Percentiles rank a stretch among this genome's conserved stretches.
These are phyloP conservation scores for Mycena epipterygia DNA, from an alignment of 768 basidiomycete species.

Conservation along the genomic window DNA sequence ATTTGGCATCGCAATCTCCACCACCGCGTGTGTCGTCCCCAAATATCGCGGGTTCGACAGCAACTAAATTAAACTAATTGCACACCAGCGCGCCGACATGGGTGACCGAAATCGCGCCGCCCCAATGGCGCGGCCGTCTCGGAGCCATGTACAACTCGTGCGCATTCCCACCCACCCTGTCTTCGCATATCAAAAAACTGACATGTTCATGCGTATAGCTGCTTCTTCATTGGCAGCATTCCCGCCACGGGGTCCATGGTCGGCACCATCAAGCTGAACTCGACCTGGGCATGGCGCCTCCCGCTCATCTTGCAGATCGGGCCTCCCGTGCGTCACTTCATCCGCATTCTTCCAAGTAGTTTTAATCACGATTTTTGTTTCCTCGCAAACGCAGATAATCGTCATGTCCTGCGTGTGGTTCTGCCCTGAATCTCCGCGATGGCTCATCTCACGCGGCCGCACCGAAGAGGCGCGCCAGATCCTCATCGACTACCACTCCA, in stretches of 20 bases:
- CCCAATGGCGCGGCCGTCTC: constrained; percentile 49
- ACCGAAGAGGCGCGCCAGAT: constrained; percentile 48
- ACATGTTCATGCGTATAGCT: neutral
- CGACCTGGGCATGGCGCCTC: constrained; percentile 72
- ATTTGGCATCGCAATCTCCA: constrained; percentile 61
- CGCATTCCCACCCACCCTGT: constrained; percentile 50
- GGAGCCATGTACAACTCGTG: constrained; percentile 65
- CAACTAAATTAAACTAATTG: neutral
- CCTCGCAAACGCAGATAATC: constrained; percentile 39
- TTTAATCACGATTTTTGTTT: too few relatives aligned
- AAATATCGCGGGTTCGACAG: neutral
- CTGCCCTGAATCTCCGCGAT: constrained; percentile 41
- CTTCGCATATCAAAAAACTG: constrained; percentile 37
- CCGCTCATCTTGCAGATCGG: constrained; percentile 65
- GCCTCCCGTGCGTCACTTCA: constrained; percentile 34
- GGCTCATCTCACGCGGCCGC: constrained; percentile 49
- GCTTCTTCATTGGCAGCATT: constrained; percentile 41
- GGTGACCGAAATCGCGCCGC: constrained; percentile 50
- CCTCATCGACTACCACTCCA: constrained; percentile 43
- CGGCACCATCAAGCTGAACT: constrained; percentile 60
- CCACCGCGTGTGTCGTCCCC: constrained; percentile 46
- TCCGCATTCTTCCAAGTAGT: neutral
- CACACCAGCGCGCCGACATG: constrained; percentile 58
- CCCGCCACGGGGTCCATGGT: constrained; percentile 42
- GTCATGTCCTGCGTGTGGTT: constrained; percentile 59